Base-by-base conservation (phyloP, 2,329 filamentous ascomycete genomes). In the Macrophomina tecta region DNA sequence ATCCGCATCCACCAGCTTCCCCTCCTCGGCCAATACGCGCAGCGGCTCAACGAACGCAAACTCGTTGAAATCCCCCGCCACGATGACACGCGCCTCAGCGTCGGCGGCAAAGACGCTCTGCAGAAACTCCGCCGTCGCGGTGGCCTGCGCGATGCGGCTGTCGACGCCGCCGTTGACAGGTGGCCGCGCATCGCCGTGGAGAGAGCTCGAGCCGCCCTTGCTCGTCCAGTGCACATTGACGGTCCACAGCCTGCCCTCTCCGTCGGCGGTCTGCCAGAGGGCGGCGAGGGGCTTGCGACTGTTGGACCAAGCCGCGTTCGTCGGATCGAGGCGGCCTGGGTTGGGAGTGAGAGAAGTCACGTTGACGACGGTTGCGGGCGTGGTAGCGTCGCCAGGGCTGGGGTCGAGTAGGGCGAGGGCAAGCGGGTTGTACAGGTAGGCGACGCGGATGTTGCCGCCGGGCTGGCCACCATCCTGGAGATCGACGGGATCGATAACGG, bases 61-160 rank as follows among this genome's bases (percentile, higher is more conserved):
- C 75, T 92, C 90, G 81, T 92, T 92, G 75, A 89, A 92, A 78
- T 92, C 90, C 32, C 90, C 90, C 0, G 86, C 85, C 2, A 83
- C 79, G 68, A 92, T 83, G 70, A 92, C 75, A 30, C 80, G 81
- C 0, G 90, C 89, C 16, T 83, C 77, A 11, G 80, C 74, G 76
- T 91, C 85, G 48, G 83, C 72, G 7, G 79, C 75, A 23, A 91
- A 83, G 70, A 92, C 87, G n/a, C 12, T 9, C 45, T 30, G 32
- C 3, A 49, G 42, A 18, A 62, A 62, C n/a, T 7, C 42, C 8
- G 83, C 89, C 4, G 89, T 87, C 38, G 88, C 77, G 48, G 85
- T 80, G 2, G 86, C 85, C 75, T 92, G 90, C 34, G 77, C 73
- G 1, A 79, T 78, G 28, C 90, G 82, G 70, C 85, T 82, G 14